Percentiles rank a stretch among this genome's conserved stretches.
Conservation (phyloP, 306 rosid species). For the Sindora glabra region DNA sequence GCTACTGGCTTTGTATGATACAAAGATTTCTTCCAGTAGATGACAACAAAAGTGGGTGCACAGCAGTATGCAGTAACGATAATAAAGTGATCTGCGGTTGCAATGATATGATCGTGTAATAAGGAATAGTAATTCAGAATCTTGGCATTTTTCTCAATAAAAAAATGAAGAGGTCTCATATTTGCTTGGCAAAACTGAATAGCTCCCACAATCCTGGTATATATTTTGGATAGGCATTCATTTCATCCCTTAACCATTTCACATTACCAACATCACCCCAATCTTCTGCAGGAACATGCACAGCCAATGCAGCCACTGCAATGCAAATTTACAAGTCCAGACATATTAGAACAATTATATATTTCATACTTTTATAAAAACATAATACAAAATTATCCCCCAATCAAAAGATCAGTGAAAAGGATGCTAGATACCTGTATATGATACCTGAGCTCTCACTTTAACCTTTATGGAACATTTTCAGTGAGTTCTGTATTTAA, state of each 20-base stretch:
- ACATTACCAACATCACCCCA: slow-evolving; percentile 99
- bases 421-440: slow-evolving; percentile 7
- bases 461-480: slow-evolving; percentile 87
- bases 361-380: no score
- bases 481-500: slow-evolving; percentile 71
- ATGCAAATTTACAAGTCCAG: slow-evolving; percentile 98
- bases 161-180: background rate
- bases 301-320: slow-evolving; percentile 99
- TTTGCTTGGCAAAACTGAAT: slow-evolving; percentile 72
- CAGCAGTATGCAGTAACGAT: background rate
- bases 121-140: background rate
- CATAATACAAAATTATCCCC: background rate
- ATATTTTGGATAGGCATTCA: slow-evolving; percentile 89
- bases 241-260: slow-evolving; percentile 94
- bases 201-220: slow-evolving; percentile 97
- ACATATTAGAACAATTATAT: no score
- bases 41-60: background rate
- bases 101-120: background rate
- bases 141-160: slow-evolving; percentile 4
- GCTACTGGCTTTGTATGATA: slow-evolving; percentile 6
- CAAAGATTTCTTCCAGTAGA: background rate
- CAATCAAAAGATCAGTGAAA: background rate
- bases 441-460: slow-evolving; percentile 93
- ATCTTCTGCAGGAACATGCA: slow-evolving; percentile 91
- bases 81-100: background rate